Conservation (phyloP, 75 land plant species). For the Chamaecyparis obtusa region DNA sequence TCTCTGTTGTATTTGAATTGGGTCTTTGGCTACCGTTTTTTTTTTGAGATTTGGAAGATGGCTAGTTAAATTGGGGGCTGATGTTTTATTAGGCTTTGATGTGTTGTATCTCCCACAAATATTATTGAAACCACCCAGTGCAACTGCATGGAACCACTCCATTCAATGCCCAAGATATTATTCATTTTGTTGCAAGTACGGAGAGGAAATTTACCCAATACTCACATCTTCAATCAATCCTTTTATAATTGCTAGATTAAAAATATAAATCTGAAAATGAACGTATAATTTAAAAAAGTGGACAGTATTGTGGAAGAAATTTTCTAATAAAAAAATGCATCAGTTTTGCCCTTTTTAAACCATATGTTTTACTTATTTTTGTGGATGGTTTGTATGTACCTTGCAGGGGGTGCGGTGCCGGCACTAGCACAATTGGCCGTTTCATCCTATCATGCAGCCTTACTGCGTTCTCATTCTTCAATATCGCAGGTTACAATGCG, state of each 20-base stretch:
- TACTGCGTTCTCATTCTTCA: not conserved
- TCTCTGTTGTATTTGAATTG: not conserved
- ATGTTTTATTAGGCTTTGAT: not conserved
- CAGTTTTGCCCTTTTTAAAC: not conserved
- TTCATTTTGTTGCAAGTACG: not conserved
- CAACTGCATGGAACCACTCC: not conserved
- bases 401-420: slow-evolving; percentile 56
- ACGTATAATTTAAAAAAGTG: not conserved
- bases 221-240: not conserved
- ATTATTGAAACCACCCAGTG: not conserved
- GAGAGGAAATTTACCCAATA: not conserved
- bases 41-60: not conserved
- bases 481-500: slow-evolving; percentile 5
- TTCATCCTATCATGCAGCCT: slow-evolving; percentile 47
- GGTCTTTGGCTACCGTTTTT: not conserved
- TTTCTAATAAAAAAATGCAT: not conserved
- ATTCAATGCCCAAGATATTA: not conserved
- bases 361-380: not conserved
- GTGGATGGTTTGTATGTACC: not conserved
- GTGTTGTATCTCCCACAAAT: not conserved
- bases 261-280: not conserved
- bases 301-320: not conserved
- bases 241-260: no score
- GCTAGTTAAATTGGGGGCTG: not conserved
- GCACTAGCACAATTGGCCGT: slow-evolving; percentile 49